Conservation (phyloP, 768 basidiomycete genomes). For the Russula ochroleuca region DNA sequence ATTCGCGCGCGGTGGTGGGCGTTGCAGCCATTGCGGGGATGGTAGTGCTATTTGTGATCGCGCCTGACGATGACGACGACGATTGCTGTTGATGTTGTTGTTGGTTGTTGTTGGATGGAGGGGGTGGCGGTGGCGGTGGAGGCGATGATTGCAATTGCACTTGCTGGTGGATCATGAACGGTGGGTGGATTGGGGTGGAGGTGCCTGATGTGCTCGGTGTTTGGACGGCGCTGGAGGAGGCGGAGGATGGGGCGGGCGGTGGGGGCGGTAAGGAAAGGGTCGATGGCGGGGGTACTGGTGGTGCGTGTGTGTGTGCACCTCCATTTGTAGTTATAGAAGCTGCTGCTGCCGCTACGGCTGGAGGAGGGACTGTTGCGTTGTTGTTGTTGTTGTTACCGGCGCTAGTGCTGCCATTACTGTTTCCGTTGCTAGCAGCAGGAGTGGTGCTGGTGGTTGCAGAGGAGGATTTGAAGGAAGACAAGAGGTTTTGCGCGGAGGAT, state of each 20-base stretch:
- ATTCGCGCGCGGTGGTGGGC: slow-evolving; percentile 45
- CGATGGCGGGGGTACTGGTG: not conserved
- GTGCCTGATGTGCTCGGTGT: slow-evolving; percentile 28
- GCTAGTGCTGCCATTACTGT: not conserved
- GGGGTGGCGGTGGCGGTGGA: not conserved
- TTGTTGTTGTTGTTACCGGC: not conserved
- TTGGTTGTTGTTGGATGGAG: not conserved
- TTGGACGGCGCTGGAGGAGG: slow-evolving; percentile 24
- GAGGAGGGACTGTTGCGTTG: not conserved
- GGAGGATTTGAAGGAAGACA: slow-evolving; percentile 61
- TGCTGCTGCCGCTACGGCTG: not conserved
- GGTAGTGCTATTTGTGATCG: not conserved
- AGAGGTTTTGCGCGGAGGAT: slow-evolving; percentile 79
- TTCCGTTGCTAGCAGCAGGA: not conserved
- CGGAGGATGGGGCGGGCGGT: slow-evolving; percentile 6
- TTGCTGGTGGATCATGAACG: slow-evolving; percentile 11
- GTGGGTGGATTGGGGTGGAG: slow-evolving; percentile 30
- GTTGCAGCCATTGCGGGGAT: not conserved
- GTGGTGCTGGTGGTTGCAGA: not conserved
- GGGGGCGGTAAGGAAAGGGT: not conserved
- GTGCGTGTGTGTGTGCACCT: not conserved
- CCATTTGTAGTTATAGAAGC: slow-evolving; percentile 1
- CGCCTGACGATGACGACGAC: not conserved
- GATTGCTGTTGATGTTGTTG: slow-evolving; percentile 3
- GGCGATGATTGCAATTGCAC: slow-evolving; percentile 23